phyloP scores from a whole-genome alignment of 73 alveolate species.

The Diophrys appendiculata region DNA sequence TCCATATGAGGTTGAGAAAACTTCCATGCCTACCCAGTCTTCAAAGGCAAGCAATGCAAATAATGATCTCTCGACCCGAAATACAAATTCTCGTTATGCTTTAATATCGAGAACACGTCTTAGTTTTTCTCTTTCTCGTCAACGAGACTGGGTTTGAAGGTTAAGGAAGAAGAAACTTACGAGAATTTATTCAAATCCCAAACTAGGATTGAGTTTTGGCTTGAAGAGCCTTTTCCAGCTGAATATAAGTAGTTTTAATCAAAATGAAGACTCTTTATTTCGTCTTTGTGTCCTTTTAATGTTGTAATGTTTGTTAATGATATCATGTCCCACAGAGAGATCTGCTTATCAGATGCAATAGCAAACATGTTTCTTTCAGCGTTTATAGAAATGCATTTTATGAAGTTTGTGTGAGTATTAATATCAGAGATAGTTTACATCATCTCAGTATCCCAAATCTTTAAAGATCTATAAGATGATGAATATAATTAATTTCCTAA shows the following conservation, averaged over 20 bases:
- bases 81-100: slow-evolving; percentile 35
- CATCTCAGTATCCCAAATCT: slow-evolving; percentile 69
- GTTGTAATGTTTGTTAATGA: slow-evolving; percentile 42
- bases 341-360: slow-evolving; percentile 60
- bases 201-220: slow-evolving; percentile 41
- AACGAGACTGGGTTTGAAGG: too few relatives aligned
- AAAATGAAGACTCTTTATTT: slow-evolving; percentile 51
- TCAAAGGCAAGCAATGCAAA: slow-evolving; percentile 31
- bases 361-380: slow-evolving; percentile 39
- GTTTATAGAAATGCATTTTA: slow-evolving; percentile 51
- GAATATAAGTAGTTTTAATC: slow-evolving; percentile 41
- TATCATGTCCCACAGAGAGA: slow-evolving; percentile 64
- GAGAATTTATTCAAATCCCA: slow-evolving; percentile 70
- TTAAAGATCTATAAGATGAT: slow-evolving; percentile 44
- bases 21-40: slow-evolving; percentile 23
- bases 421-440: slow-evolving; percentile 43
- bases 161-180: too few relatives aligned
- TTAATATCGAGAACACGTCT: slow-evolving; percentile 61
- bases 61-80: slow-evolving; percentile 64
- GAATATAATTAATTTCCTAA: slow-evolving; percentile 62
- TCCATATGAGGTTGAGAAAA: slow-evolving; percentile 75
- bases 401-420: slow-evolving; percentile 41
- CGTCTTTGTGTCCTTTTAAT: slow-evolving; percentile 68
- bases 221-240: slow-evolving; percentile 63
- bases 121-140: slow-evolving; percentile 64